Base-by-base conservation (phyloP, 257 asterid genomes). In the Nicotiana tabacum region DNA sequence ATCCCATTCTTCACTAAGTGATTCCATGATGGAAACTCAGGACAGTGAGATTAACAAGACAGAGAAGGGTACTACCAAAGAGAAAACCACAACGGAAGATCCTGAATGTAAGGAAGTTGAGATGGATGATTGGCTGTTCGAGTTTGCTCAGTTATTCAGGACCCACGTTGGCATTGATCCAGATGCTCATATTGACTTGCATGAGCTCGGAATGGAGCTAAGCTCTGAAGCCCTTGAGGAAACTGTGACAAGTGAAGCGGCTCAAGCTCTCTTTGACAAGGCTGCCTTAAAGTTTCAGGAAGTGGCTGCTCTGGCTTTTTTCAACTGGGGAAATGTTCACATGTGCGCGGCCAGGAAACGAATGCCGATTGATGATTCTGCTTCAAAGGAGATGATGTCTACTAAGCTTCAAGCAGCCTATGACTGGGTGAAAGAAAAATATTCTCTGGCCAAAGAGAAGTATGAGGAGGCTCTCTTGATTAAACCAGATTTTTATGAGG, bases 261-360 rank as follows among this genome's bases (percentile, higher is more conserved):
- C 99, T 76, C 99, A 96, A 83, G 83, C 67, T 61, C 97, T 96
- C 68, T 93, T 92, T 43, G 94, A 90, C 79, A 94, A 88, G 88
- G 97, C 98, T 57, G 91, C 97, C 6, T 56, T 88, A 58, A 96
- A 92, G 85, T 94, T 96, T 85, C 98, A 94, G 84, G 98, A 93
- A 81, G 98, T 96, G 58, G 98, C 97, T 29, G 98, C 99, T 66
- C 87, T 94, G 67, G 98, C 98, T 35, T 94, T 89, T 86, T 96
- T 96, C 89, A 94, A 96, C 85, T 94, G 98, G 98, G 98, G 98
- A 67, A 96, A 96, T 81, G 98, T 94, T n/a, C 97, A 94, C 64
- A 94, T 96, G 98, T 96, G 98, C 81, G 94, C 95, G 2, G 98
- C 98, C 17, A 90, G 98, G 88, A 94, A 92, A 86, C 90, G 91